These are phyloP conservation scores for Prunus salicina DNA, from an alignment of 306 rosid species.

Conservation along the genomic window DNA sequence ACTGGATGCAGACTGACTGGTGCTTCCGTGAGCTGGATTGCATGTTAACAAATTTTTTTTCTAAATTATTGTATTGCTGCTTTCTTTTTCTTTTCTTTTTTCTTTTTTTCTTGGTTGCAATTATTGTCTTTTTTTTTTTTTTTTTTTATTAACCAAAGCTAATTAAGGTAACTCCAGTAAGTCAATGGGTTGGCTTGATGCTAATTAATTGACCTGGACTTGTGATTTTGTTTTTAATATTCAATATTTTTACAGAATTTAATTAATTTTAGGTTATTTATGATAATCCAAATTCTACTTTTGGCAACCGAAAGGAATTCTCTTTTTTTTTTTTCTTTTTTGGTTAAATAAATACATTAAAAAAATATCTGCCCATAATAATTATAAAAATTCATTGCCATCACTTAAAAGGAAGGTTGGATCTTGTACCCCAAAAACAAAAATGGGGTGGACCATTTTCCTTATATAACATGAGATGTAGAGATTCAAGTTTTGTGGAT, in stretches of 20 bases:
- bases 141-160: background rate
- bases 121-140: too few species aligned
- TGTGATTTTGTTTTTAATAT: background rate
- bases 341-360: too few species aligned
- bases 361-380: background rate
- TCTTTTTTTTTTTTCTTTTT: too few species aligned
- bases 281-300: background rate
- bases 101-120: background rate
- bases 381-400: background rate
- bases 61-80: background rate
- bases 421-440: background rate
- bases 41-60: background rate
- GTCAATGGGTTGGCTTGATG: background rate
- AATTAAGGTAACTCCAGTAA: background rate
- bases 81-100: background rate
- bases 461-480: background rate
- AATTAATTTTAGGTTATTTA: background rate
- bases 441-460: background rate
- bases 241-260: background rate
- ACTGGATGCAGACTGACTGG: background rate
- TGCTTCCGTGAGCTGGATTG: slow-evolving; percentile 12
- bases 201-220: background rate
- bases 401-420: background rate
- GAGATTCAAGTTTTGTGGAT: too few species aligned
- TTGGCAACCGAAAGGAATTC: too few species aligned